A percentile compares a stretch with the other conserved stretches of the same genome.
phyloP scores from a whole-genome alignment of 192 early-diverging fungal genomes.

The Backusella morwellensis region DNA sequence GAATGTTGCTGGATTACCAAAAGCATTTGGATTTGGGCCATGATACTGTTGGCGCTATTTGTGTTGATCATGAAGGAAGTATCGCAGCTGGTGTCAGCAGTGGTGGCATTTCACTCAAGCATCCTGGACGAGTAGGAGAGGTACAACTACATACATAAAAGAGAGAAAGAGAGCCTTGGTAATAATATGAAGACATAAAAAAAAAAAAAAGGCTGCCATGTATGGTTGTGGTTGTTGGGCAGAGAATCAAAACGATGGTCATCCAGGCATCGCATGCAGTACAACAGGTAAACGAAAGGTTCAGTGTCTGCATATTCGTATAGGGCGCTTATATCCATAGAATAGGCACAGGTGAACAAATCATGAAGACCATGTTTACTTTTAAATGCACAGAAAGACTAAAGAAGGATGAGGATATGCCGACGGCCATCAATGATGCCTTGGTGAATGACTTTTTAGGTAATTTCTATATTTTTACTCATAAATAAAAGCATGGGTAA shows the following conservation, averaged over 20 bases:
- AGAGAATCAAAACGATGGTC: slow-evolving; percentile 34
- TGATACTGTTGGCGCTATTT: slow-evolving; percentile 91
- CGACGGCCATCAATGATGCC: slow-evolving; percentile 9
- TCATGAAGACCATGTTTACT: slow-evolving; percentile 73
- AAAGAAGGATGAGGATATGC: slow-evolving; percentile 22
- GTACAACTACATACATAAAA: slow-evolving; percentile 22
- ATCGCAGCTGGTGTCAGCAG: slow-evolving; percentile 77
- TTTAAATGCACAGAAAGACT: slow-evolving; percentile 47
- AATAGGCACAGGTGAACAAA: slow-evolving; percentile 80
- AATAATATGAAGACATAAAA: background rate
- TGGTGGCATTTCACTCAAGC: slow-evolving; percentile 85
- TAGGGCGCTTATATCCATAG: background rate
- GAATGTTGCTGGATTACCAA: background rate
- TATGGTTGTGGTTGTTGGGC: slow-evolving; percentile 86
- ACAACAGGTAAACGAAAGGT: slow-evolving; percentile 37
- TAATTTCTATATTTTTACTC: background rate
- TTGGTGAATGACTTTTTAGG: slow-evolving; percentile 33
- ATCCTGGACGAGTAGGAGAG: slow-evolving; percentile 82
- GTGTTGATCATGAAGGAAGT: slow-evolving; percentile 60
- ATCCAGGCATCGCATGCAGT: slow-evolving; percentile 58
- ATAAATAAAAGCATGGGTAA: background rate
- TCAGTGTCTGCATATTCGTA: background rate
- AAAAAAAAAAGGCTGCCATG: slow-evolving; percentile 66
- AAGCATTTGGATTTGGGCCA: slow-evolving; percentile 26
- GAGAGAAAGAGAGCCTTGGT: background rate